Evolutionary conservation across 1,139 yeast genomes (phyloP), one percentile per base, ranked within the genome.

Genomic region (Taphrina flavorubra): DNA sequence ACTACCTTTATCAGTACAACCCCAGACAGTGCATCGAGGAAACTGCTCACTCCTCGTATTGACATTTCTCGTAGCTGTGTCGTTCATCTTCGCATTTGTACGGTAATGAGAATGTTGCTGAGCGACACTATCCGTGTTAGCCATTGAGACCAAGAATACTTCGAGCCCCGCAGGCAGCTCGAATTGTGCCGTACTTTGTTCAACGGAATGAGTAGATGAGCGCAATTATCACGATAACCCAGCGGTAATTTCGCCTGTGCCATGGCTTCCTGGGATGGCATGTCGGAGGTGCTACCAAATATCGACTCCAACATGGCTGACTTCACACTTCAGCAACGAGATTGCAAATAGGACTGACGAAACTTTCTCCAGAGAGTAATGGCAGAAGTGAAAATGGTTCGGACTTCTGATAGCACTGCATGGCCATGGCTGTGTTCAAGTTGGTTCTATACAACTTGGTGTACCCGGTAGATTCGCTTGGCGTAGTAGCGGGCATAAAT

Each of bases 221-320:
- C 95, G 79, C 97, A 90, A 79, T 96, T 86, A 78, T 90, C 97
- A 76, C 97, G 84, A 85, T 89, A 90, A 73, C 86, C 86, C 73
- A 90, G 81, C 42, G 96, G 97, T 71, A 90, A 87, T 78, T 87
- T 86, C 79, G 88, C 82, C 76, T 87, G 84, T 79, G 89, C 92
- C 87, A 90, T 87, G 77, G 90, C 96, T 77, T 89, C 92, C 79
- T 65, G 68, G 6, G 68, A 47, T 14, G 67, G 67, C 47, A 63
- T 34, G 11, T 60, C 47, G 31, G 55, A 34, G n/a, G 36, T 18
- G 39, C 51, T 25, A 20, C 66, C 59, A 16, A 51, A 62, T 18
- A 62, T 20, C 16, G 66, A 62, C 44, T 62, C 66, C 39, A 62
- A 36, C 66, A 62, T 62, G 16, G 47, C 18, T 44, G 13, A 7